phyloP scores from a whole-genome alignment of 345 rosid species.

The Tarenaya hassleriana region DNA sequence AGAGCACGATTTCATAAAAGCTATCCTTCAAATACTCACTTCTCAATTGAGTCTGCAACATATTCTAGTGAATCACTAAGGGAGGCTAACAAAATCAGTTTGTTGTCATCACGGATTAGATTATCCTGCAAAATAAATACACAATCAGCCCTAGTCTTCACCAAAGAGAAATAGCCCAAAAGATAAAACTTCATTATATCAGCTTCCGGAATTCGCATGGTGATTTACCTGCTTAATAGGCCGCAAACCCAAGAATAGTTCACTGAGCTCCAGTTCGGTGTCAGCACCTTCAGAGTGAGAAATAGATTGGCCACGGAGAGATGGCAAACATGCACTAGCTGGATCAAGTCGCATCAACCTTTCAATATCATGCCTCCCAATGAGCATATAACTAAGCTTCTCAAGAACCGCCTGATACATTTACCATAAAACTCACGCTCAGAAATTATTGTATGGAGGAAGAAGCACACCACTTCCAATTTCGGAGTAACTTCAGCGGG shows the following conservation, averaged over 20 bases:
- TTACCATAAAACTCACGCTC: conserved; percentile 22
- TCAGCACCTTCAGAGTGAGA: conserved; percentile 44
- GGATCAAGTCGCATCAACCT: conserved; percentile 86
- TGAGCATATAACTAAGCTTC: conserved; percentile 95
- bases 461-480: conserved; percentile 5
- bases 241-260: conserved; percentile 58
- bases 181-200: background rate
- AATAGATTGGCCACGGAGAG: conserved; percentile 41
- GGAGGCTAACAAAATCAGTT: conserved; percentile 87
- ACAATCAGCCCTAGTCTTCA: conserved; percentile 1
- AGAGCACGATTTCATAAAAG: conserved; percentile 15
- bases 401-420: conserved; percentile 91
- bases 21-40: conserved; percentile 42
- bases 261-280: conserved; percentile 65
- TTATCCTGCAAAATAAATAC: conserved; percentile 56
- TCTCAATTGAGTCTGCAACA: conserved; percentile 95
- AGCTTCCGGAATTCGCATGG: conserved; percentile 11
- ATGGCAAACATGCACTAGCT: conserved; percentile 68
- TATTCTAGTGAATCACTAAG: conserved; percentile 95
- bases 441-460: conserved; percentile 13
- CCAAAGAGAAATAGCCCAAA: background rate
- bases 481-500: conserved; percentile 9
- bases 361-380: conserved; percentile 97
- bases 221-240: conserved; percentile 78
- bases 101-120: conserved; percentile 90